Conservation (phyloP, 495 filamentous ascomycete species). For the Aspergillus taichungensis region DNA sequence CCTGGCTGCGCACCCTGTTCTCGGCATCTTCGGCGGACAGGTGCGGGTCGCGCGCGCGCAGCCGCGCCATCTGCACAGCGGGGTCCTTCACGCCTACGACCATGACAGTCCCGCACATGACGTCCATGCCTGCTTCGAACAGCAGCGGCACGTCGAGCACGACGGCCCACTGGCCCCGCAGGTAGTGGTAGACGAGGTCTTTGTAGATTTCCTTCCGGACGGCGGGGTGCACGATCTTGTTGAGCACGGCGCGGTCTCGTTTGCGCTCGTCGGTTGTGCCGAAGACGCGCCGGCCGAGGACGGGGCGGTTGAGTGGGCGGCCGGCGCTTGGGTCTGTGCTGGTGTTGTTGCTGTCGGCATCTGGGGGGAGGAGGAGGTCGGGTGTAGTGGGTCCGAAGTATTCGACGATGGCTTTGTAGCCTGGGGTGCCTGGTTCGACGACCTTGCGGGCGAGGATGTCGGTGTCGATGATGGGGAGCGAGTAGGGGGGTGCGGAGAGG, state of each 20-base stretch:
- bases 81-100: conserved; percentile 76
- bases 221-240: conserved; percentile 85
- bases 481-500: conserved; percentile 70
- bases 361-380: conserved; percentile 59
- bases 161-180: conserved; percentile 71
- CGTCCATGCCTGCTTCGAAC: conserved; percentile 77
- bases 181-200: conserved; percentile 52
- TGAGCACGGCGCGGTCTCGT: conserved; percentile 63
- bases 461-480: conserved; percentile 89
- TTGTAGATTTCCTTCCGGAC: conserved; percentile 71
- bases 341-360: conserved; percentile 23
- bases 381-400: conserved; percentile 76
- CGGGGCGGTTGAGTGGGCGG: conserved; percentile 72
- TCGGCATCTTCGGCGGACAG: conserved; percentile 70
- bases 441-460: conserved; percentile 85
- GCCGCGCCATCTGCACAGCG: conserved; percentile 65
- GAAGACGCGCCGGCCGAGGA: conserved; percentile 78
- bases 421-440: conserved; percentile 78
- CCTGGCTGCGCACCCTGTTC: conserved; percentile 75
- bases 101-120: conserved; percentile 69
- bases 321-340: conserved; percentile 29
- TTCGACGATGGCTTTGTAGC: conserved; percentile 68
- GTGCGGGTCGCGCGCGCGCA: conserved; percentile 62
- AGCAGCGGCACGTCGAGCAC: conserved; percentile 90
- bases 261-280: conserved; percentile 56